phyloP scores from a whole-genome alignment of 1,284 basidiomycete species.

The Cryptococcus amylolentus region DNA sequence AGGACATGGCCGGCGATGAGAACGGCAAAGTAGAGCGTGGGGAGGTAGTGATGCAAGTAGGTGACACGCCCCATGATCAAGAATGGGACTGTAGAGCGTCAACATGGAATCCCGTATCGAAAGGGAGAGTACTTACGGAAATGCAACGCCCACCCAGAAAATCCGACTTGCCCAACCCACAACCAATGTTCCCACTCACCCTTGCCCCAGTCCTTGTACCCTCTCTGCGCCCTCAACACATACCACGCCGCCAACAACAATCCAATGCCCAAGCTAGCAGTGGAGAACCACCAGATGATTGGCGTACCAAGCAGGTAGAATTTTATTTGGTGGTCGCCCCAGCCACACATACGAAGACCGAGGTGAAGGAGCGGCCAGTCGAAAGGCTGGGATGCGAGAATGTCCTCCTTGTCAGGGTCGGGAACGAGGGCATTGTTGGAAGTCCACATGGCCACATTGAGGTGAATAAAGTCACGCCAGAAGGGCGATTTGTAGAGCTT shows the following conservation, averaged over 20 bases:
- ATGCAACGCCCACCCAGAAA: slow-evolving; percentile 89
- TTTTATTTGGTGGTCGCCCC: slow-evolving; percentile 83
- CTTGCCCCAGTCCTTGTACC: slow-evolving; percentile 81
- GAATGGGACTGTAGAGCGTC: slow-evolving; percentile 68
- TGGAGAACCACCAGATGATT: slow-evolving; percentile 84
- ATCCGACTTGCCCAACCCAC: slow-evolving; percentile 86
- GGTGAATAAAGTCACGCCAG: slow-evolving; percentile 94
- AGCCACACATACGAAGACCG: slow-evolving; percentile 94
- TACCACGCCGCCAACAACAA: slow-evolving; percentile 63
- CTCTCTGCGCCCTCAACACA: slow-evolving; percentile 77
- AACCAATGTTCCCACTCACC: slow-evolving; percentile 92
- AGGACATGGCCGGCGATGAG: slow-evolving; percentile 85
- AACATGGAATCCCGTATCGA: not conserved
- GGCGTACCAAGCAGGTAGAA: slow-evolving; percentile 94
- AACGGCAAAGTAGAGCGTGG: slow-evolving; percentile 92
- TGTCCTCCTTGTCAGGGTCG: slow-evolving; percentile 96
- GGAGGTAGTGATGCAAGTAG: slow-evolving; percentile 59
- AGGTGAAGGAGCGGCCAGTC: slow-evolving; percentile 92
- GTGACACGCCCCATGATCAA: slow-evolving; percentile 84
- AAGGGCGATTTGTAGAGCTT: slow-evolving; percentile 89
- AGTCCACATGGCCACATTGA: slow-evolving; percentile 99
- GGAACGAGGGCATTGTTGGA: slow-evolving; percentile 97
- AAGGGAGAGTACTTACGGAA: slow-evolving; percentile 59
- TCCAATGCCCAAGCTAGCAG: slow-evolving; percentile 63
- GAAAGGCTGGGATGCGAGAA: slow-evolving; percentile 82